These are phyloP conservation scores for Heliamphora ciliata DNA, from an alignment of 179 eudicot species.

Conservation along the genomic window DNA sequence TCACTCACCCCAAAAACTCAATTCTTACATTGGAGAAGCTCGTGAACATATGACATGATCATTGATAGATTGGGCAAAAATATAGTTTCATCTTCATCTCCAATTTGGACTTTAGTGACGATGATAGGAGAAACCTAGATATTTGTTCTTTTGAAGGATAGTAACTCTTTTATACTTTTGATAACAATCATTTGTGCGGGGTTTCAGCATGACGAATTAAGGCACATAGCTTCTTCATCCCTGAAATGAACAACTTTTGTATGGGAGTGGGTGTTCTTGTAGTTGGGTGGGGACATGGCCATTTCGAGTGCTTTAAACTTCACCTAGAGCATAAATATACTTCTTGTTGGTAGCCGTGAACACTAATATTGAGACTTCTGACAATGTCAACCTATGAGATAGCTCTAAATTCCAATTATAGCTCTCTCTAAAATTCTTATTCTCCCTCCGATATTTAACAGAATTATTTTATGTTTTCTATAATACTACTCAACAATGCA, in stretches of 20 bases:
- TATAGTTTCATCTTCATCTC: not conserved
- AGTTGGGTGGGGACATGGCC: slow-evolving; percentile 4
- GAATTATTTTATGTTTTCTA: not conserved
- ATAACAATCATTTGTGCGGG: not conserved
- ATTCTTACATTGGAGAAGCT: not conserved
- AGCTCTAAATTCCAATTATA: not conserved
- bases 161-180: not conserved
- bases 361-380: not conserved
- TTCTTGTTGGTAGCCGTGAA: not conserved
- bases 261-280: not conserved
- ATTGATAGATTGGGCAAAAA: not conserved
- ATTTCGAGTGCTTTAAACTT: not conserved
- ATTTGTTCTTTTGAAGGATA: not conserved
- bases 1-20: not conserved
- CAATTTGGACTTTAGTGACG: not conserved
- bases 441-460: not conserved
- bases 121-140: not conserved
- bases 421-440: not conserved
- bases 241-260: not conserved
- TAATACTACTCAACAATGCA: not conserved
- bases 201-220: not conserved
- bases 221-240: not conserved
- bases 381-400: not conserved
- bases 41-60: not conserved
- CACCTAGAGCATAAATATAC: not conserved